Evolutionary conservation across 805 yeast species (phyloP), one percentile per base, ranked within the genome.

Genomic region (Saturnispora besseyi): DNA sequence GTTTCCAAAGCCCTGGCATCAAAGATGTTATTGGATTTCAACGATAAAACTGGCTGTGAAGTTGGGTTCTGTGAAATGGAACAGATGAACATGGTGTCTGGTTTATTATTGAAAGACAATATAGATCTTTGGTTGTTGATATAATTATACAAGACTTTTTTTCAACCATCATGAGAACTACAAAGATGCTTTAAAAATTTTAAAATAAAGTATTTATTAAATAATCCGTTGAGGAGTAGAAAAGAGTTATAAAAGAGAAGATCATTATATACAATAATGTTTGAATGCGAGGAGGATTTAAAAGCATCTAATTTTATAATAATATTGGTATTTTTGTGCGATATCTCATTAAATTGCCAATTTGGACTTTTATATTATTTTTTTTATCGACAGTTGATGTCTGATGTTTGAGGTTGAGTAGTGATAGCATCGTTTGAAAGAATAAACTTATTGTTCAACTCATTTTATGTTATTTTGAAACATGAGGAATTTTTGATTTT

Each of bases 11-110:
- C 69, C 12, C 70, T 59, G 54, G 70, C 72, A 55, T 90, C 96
- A 61, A 84, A 90, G 2, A 91, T 66, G 43, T 78, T 69, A 9
- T 85, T 84, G 49, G 89, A 81, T 53, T 69, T 77, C 3, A 82
- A 80, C 0, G 95, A 87, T 1, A 90, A 68, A 8, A 87, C 96
- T 0, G 97, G 91, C 34, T 71, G 71, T n/a, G 60, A 63, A 5
- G 89, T 77, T 0, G 76, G 77, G 53, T 80, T 78, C 10, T 96
- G 96, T 11, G 96, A 83, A n/a, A 67, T 55, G 1, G 67, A 54
- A 48, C 70, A 66, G 38, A 65, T 55, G 11, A 53, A 49, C 59
- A 56, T 56, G 9, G 13, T 29, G 15, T 8, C 29, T n/a, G 10
- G 30, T 7, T 12, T 26, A 30, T 42, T 3, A 30, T 15, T 13